phyloP scores from a whole-genome alignment of 306 rosid genomes.

The Vigna hirtella region DNA sequence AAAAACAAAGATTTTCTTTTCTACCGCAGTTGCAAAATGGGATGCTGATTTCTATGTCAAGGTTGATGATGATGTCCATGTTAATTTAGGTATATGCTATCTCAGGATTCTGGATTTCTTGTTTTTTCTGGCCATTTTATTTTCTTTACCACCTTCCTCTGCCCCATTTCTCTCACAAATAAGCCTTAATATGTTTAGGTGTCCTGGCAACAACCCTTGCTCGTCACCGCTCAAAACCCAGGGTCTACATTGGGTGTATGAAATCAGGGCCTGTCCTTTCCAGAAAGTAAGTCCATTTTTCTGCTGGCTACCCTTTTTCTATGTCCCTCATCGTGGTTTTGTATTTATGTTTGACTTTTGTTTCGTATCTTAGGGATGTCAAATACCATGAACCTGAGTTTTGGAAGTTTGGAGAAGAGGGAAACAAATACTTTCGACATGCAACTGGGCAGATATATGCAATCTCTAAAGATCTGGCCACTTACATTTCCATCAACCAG shows the following conservation, averaged over 20 bases:
- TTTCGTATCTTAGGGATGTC: constrained; percentile 67
- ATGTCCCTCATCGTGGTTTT: background rate
- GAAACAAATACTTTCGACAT: constrained; percentile 94
- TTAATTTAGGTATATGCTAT: constrained; percentile 78
- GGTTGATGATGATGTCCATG: constrained; percentile 98
- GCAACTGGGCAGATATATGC: constrained; percentile 99
- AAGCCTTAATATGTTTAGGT: constrained; percentile 54
- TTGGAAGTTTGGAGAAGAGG: constrained; percentile 99
- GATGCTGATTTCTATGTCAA: constrained; percentile 97
- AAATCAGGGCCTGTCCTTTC: constrained; percentile 98
- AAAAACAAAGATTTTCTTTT: constrained; percentile 89
- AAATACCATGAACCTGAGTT: constrained; percentile 96
- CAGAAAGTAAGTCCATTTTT: constrained; percentile 63
- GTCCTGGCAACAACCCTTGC: constrained; percentile 88
- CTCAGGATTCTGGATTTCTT: constrained; percentile 24
- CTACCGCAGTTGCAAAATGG: constrained; percentile 89
- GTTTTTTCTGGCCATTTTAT: constrained; percentile 9
- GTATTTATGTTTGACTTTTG: background rate
- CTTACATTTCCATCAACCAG: constrained; percentile 88
- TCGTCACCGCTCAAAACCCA: constrained; percentile 87
- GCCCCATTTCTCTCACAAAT: constrained; percentile 16
- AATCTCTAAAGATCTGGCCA: constrained; percentile 88
- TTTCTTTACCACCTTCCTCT: constrained; percentile 24
- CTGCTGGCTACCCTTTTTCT: constrained; percentile 13
- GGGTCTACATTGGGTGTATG: constrained; percentile 98